Evolutionary conservation across 2,329 filamentous ascomycete genomes (phyloP), one percentile per base, ranked within the genome.

Genomic region (Fusarium sp.): DNA sequence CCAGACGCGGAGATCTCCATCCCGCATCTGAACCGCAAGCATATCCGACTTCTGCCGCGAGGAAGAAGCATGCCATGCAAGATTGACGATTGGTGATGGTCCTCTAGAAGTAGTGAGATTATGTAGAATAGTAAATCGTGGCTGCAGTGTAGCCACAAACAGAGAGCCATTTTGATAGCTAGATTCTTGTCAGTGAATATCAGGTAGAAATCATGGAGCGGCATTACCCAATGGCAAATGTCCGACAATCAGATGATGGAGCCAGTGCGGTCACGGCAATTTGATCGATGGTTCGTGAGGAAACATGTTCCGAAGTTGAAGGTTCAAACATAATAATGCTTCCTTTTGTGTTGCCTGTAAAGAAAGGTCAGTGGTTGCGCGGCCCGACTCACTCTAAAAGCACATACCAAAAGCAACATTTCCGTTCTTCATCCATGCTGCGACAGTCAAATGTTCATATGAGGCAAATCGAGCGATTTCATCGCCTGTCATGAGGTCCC

Each of bases 31-130:
- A 11, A 94, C 93, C 2, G 95, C 95, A 75, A 99, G 84, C 96
- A 99, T 99, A 77, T 98, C 95, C 1, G 96, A 97, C 81, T 97
- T 98, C 80, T 98, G 95, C 72, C 95, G 93, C 1, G 95, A 92
- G 0, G 96, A 98, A 1, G 96, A 98, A 40, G 95, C 95, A 85
- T 99, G 96, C 96, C 96, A 99, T 63, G 94, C 89, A 22, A 99
- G 83, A 11, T 90, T 93, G 6, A 95, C 90, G 53, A 99, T 94
- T 4, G 94, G 92, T 1, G 95, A 98, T 3, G 96, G 95, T 3
- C 89, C 89, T 74, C 93, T 87, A 1, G 92, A 92, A 0, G 94
- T 97, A 51, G 91, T 95, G 70, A 99, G 85, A 53, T 95, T 98
- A 81, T 99, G 95, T 52, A 98, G 81, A 71, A 98, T 97, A 5